phyloP scores from a whole-genome alignment of 495 filamentous ascomycete genomes.

The Podospora pseudopauciseta region DNA sequence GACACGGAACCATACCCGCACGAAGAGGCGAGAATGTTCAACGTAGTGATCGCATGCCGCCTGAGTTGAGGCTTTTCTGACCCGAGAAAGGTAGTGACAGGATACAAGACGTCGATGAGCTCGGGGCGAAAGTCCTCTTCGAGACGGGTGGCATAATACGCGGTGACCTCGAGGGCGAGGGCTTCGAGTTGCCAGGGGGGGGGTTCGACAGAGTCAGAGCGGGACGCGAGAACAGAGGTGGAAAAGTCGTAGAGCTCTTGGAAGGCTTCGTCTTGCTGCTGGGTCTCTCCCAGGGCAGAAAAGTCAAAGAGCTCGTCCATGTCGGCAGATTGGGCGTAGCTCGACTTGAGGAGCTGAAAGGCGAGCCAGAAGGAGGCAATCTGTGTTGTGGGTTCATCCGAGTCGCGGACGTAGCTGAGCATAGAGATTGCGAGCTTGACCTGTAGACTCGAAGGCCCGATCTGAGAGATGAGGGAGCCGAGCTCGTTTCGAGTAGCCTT shows the following conservation, averaged over 20 bases:
- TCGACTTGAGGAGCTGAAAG: conserved; percentile 62
- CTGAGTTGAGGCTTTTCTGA: conserved; percentile 65
- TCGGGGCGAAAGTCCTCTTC: conserved; percentile 72
- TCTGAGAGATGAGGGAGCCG: conserved; percentile 40
- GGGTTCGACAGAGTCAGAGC: conserved; percentile 44
- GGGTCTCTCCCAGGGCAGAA: conserved; percentile 36
- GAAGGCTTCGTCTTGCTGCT: conserved; percentile 53
- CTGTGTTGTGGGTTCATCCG: conserved; percentile 48
- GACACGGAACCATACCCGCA: conserved; percentile 74
- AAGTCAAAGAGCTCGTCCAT: conserved; percentile 66
- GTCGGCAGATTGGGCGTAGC: conserved; percentile 45
- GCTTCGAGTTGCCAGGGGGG: conserved; percentile 75
- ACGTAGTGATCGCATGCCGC: conserved; percentile 75
- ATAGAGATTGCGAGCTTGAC: conserved; percentile 53
- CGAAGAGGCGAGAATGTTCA: conserved; percentile 70
- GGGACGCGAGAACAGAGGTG: conserved; percentile 55
- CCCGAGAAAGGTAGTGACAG: conserved; percentile 79
- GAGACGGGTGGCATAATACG: conserved; percentile 65
- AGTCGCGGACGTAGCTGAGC: conserved; percentile 54
- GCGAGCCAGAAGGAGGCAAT: conserved; percentile 81
- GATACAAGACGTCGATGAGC: conserved; percentile 88
- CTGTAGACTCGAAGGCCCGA: conserved; percentile 44
- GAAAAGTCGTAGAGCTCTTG: conserved; percentile 81
- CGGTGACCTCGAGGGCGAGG: conserved; percentile 69
- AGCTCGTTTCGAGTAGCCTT: conserved; percentile 56